Conservation (phyloP, 352 stramenopile genomes). For the Globisporangium emineosum region DNA sequence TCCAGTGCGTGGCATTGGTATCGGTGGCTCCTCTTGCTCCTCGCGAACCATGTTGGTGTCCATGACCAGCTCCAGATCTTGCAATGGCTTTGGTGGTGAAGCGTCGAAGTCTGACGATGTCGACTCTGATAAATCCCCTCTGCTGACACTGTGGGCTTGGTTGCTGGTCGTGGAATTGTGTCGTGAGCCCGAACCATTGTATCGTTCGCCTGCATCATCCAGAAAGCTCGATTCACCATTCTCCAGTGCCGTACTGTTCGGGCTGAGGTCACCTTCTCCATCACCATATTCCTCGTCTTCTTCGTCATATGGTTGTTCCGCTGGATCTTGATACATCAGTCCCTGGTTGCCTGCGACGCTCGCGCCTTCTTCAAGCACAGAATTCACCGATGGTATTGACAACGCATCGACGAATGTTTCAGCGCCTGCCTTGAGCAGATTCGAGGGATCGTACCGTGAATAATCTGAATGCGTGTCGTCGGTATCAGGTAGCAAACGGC, state of each 20-base stretch:
- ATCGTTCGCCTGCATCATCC: constrained; percentile 16
- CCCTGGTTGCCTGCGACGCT: constrained; percentile 1
- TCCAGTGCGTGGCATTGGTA: constrained; percentile 6
- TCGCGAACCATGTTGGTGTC: constrained; percentile 24
- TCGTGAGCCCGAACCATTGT: constrained; percentile 4
- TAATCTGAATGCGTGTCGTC: constrained; percentile 61
- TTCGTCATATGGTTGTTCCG: constrained; percentile 26
- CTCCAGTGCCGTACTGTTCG: constrained; percentile 5
- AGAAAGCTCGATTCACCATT: constrained; percentile 15
- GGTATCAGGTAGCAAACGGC: constrained; percentile 73
- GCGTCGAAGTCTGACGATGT: constrained; percentile 20
- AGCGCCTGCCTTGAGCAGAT: constrained; percentile 20
- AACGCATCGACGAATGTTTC: constrained; percentile 16
- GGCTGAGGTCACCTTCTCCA: constrained; percentile 8
- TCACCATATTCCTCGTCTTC: constrained; percentile 47
- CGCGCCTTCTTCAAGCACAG: constrained; percentile 19
- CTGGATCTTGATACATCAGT: constrained; percentile 23
- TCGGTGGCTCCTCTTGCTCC: constrained; percentile 13
- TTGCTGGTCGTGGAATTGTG: constrained; percentile 8
- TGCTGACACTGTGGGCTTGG: constrained; percentile 26
- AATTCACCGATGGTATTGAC: constrained; percentile 14
- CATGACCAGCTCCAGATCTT: constrained; percentile 21
- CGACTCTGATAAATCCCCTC: constrained; percentile 30
- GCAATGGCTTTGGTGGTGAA: constrained; percentile 12
- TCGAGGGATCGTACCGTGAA: constrained; percentile 33